Conservation (phyloP, 768 basidiomycete species). For the Leccinum olivaceopallidum region DNA sequence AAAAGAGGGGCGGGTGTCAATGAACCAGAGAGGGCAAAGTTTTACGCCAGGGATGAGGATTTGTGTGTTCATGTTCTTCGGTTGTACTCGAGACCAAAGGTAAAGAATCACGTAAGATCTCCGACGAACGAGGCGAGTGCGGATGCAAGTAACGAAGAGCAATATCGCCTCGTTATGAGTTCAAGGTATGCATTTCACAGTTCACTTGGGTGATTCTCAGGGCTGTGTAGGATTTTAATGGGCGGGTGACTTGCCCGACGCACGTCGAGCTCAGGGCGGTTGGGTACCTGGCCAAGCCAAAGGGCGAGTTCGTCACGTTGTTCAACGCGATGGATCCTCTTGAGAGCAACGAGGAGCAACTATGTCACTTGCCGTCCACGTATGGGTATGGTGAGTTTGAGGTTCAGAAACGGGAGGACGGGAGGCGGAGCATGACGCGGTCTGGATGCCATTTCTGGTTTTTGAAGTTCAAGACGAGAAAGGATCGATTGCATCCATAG, state of each 20-base stretch:
- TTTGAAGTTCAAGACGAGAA: slow-evolving; percentile 41
- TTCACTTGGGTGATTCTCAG: slow-evolving; percentile 46
- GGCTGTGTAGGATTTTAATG: not conserved
- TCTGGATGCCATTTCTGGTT: slow-evolving; percentile 53
- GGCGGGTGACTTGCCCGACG: slow-evolving; percentile 15
- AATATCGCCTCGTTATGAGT: slow-evolving; percentile 56
- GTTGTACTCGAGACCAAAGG: not conserved
- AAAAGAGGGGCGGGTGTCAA: too few relatives aligned
- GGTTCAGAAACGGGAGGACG: slow-evolving; percentile 42
- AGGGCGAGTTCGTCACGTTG: slow-evolving; percentile 69
- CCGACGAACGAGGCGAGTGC: slow-evolving; percentile 39
- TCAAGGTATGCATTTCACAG: slow-evolving; percentile 69
- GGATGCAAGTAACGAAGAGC: slow-evolving; percentile 58
- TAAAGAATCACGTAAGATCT: slow-evolving; percentile 22
- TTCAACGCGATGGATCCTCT: slow-evolving; percentile 66
- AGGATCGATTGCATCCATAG: slow-evolving; percentile 40
- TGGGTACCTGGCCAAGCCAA: slow-evolving; percentile 68
- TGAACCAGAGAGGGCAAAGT: too few relatives aligned
- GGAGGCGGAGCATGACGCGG: slow-evolving; percentile 62
- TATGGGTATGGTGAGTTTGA: slow-evolving; percentile 62
- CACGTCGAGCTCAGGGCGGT: slow-evolving; percentile 67
- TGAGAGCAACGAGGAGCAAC: slow-evolving; percentile 42
- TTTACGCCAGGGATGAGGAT: too few relatives aligned
- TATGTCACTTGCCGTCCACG: slow-evolving; percentile 55
- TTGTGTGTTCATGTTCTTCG: not conserved